Evolutionary conservation across 805 yeast species (phyloP).

Genomic region (Teunomyces kruisii): DNA sequence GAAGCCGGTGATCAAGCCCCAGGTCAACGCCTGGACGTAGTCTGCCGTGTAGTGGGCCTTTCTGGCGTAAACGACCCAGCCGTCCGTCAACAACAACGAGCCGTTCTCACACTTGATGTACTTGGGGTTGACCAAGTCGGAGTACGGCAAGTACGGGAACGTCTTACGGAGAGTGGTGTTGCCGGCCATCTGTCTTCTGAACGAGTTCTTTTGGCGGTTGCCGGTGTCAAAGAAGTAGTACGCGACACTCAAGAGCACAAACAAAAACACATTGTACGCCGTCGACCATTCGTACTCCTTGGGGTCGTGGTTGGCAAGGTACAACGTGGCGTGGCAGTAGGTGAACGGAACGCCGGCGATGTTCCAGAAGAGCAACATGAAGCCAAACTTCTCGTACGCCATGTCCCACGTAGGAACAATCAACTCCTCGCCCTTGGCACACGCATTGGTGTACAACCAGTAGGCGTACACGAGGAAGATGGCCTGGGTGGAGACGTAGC

Average conservation of each 20-base stretch:
- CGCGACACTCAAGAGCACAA: conserved; percentile 58
- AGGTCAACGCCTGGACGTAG: conserved; percentile 78
- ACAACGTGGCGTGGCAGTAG: conserved; percentile 91
- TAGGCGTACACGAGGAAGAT: conserved; percentile 75
- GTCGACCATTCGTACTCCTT: conserved; percentile 74
- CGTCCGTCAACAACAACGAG: conserved; percentile 80
- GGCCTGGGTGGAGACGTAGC: conserved; percentile 76
- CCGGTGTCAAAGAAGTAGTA: conserved; percentile 94
- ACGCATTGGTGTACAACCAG: conserved; percentile 94
- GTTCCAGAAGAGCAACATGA: conserved; percentile 98
- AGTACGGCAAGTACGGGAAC: conserved; percentile 91
- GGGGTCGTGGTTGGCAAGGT: conserved; percentile 80
- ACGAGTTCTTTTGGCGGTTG: conserved; percentile 92
- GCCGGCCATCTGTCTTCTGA: conserved; percentile 82
- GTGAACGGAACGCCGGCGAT: conserved; percentile 99
- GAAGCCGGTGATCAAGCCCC: conserved; percentile 92
- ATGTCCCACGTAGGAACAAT: conserved; percentile 99
- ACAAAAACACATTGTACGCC: conserved; percentile 56
- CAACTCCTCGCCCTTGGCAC: conserved; percentile 96
- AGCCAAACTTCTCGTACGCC: conserved; percentile 99
- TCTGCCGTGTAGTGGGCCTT: conserved; percentile 96
- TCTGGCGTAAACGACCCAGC: conserved; percentile 93
- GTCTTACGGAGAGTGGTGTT: conserved; percentile 74
- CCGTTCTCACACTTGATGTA: conserved; percentile 87
- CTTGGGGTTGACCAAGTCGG: conserved; percentile 77